phyloP scores from a whole-genome alignment of 176 grass and related monocot genomes.

The Puccinellia tenuiflora region DNA sequence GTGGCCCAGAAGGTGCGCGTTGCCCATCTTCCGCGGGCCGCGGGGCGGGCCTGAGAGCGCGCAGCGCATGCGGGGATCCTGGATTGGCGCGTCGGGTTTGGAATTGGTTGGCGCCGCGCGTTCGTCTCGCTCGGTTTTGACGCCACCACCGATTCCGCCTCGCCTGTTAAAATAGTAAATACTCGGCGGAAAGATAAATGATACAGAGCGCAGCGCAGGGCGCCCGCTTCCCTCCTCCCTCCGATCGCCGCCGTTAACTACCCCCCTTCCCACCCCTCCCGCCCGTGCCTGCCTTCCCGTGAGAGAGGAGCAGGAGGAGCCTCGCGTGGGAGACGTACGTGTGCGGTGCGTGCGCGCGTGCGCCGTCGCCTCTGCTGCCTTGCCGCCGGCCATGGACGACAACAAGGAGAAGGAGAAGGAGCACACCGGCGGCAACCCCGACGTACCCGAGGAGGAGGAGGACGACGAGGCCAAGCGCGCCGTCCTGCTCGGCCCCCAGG shows the following conservation, averaged over 20 bases:
- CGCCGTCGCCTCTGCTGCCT: background rate
- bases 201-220: constrained; percentile 11
- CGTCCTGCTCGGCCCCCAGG: constrained; percentile 56
- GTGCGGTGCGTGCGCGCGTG: background rate
- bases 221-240: background rate
- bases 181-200: background rate
- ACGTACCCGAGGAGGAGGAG: constrained; percentile 65
- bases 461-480: constrained; percentile 57
- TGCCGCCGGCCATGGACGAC: constrained; percentile 24
- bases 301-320: background rate
- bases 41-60: background rate
- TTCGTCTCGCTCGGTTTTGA: background rate
- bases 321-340: background rate
- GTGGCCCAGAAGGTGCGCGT: background rate
- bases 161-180: background rate
- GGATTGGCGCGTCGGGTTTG: background rate
- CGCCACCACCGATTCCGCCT: background rate
- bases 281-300: background rate
- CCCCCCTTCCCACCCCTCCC: background rate
- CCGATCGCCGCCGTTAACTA: background rate
- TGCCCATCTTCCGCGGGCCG: background rate
- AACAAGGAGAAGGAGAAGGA: constrained; percentile 27
- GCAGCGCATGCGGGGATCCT: background rate
- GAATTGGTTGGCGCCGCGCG: background rate
- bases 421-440: constrained; percentile 12